phyloP scores from a whole-genome alignment of 23 red algal species.

The Gracilaria domingensis region DNA sequence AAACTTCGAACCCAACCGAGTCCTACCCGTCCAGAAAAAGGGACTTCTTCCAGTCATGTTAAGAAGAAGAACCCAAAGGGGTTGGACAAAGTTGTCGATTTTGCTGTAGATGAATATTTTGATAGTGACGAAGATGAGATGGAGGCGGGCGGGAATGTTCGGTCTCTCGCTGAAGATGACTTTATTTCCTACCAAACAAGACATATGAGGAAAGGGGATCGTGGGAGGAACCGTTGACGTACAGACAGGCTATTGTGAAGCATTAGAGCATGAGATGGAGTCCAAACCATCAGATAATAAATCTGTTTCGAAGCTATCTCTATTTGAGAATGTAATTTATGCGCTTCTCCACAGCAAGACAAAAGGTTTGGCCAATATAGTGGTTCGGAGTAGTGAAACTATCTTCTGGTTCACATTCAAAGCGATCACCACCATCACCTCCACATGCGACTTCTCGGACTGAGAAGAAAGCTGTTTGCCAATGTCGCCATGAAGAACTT shows the following conservation, averaged over 20 bases:
- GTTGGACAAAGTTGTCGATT: slow-evolving; percentile 13
- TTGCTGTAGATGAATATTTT: slow-evolving; percentile 36
- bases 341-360: too few species aligned
- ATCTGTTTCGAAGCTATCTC: not conserved
- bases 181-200: slow-evolving; percentile 65
- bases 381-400: too few species aligned
- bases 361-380: too few species aligned
- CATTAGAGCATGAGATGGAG: not conserved
- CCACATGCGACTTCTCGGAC: too few species aligned
- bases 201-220: slow-evolving; percentile 34
- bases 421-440: too few species aligned
- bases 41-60: not conserved
- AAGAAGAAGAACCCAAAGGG: slow-evolving; percentile 14
- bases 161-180: slow-evolving; percentile 53
- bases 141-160: slow-evolving; percentile 25
- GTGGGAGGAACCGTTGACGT: slow-evolving; percentile 27
- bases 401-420: too few species aligned
- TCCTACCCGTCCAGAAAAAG: not conserved
- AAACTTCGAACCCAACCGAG: not conserved
- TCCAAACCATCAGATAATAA: not conserved
- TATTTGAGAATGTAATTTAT: too few species aligned
- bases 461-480: too few species aligned
- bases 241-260: not conserved
- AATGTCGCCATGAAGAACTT: too few species aligned
- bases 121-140: slow-evolving; percentile 61